phyloP scores from a whole-genome alignment of 2,329 filamentous ascomycete species.

The Xylariaceae sp. region DNA sequence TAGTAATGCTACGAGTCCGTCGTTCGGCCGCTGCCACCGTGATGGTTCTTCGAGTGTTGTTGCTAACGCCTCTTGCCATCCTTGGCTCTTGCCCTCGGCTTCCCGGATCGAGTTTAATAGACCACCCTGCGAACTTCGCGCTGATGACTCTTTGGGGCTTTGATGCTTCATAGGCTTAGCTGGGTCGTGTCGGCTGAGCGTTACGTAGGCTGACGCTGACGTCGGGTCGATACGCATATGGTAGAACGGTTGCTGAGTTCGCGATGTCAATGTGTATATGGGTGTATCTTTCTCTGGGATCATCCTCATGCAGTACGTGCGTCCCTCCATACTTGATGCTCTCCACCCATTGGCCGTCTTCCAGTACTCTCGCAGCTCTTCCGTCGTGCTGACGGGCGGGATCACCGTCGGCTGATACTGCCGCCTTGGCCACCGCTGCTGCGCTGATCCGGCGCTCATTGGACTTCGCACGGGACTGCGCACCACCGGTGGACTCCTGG shows the following conservation, averaged over 20 bases:
- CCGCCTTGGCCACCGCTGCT: conserved; percentile 30
- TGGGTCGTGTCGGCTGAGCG: conserved; percentile 57
- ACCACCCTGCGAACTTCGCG: conserved; percentile 16
- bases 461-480: conserved; percentile 32
- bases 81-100: conserved; percentile 37
- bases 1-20: conserved; percentile 63
- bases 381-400: conserved; percentile 51
- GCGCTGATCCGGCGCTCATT: conserved; percentile 28
- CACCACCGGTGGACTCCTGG: conserved; percentile 26
- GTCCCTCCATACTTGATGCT: conserved; percentile 55
- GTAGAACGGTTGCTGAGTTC: conserved; percentile 59
- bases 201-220: conserved; percentile 58
- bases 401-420: conserved; percentile 41
- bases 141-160: conserved; percentile 31
- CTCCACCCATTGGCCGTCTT: conserved; percentile 67
- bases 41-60: conserved; percentile 56
- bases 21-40: conserved; percentile 51
- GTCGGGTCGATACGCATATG: conserved; percentile 61
- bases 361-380: conserved; percentile 64
- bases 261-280: conserved; percentile 62
- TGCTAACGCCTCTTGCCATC: conserved; percentile 55
- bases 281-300: conserved; percentile 56
- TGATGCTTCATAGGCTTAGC: conserved; percentile 49
- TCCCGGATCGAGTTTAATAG: conserved; percentile 33
- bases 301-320: conserved; percentile 57